phyloP scores from a whole-genome alignment of 257 asterid genomes.

The Cruciata laevipes region DNA sequence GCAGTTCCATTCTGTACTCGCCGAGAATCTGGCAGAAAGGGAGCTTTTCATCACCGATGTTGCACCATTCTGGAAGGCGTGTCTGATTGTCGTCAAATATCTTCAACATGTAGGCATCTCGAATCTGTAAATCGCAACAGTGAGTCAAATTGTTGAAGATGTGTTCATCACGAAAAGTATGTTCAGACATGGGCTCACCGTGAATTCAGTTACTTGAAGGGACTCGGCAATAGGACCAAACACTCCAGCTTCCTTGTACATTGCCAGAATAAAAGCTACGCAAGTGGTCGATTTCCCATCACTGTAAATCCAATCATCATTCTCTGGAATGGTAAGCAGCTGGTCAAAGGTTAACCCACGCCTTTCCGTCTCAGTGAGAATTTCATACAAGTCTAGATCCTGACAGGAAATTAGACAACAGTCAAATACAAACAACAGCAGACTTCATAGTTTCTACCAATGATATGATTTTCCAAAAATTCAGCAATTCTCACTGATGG shows the following conservation, averaged over 20 bases:
- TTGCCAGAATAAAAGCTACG: constrained; percentile 87
- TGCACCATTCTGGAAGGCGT: constrained; percentile 85
- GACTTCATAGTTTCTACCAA: background rate
- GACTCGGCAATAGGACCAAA: constrained; percentile 69
- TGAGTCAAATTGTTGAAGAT: background rate
- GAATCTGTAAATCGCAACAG: constrained; percentile 43
- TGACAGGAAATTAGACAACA: constrained; percentile 20
- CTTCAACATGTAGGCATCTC: constrained; percentile 92
- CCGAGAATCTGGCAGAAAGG: constrained; percentile 97
- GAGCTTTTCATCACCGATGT: constrained; percentile 42
- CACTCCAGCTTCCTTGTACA: constrained; percentile 94
- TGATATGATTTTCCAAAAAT: background rate
- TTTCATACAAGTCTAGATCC: constrained; percentile 78
- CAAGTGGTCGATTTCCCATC: constrained; percentile 97
- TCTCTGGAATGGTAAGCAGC: constrained; percentile 85
- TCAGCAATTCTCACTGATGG: background rate
- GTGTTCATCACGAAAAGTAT: background rate
- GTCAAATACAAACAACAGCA: background rate
- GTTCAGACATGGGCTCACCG: constrained; percentile 41
- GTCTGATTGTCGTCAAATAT: constrained; percentile 67
- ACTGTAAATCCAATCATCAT: constrained; percentile 98
- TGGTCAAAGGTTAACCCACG: constrained; percentile 90
- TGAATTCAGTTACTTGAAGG: constrained; percentile 94
- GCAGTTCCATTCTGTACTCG: constrained; percentile 82
- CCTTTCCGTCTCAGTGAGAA: constrained; percentile 81